A percentile compares a stretch with the other conserved stretches of the same genome.
Conservation (phyloP, 768 basidiomycete species). For the Thelephora aurantiotincta region DNA sequence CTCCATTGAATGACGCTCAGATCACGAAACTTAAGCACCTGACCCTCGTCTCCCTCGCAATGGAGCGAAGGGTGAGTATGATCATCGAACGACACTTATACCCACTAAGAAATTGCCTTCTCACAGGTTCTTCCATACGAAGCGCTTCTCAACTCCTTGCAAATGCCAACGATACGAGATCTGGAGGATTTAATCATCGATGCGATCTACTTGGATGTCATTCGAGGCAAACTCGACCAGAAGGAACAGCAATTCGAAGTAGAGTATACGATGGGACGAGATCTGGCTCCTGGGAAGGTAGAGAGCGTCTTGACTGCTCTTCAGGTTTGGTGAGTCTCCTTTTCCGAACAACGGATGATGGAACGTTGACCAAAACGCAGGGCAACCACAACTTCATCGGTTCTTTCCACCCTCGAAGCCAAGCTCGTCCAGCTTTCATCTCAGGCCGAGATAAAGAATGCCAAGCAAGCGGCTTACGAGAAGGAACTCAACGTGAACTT, state of each 20-base stretch:
- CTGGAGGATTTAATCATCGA: conserved; percentile 97
- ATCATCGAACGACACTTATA: not conserved
- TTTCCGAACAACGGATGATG: not conserved
- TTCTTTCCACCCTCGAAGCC: conserved; percentile 58
- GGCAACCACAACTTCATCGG: conserved; percentile 55
- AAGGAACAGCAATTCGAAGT: conserved; percentile 82
- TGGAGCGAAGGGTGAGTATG: conserved; percentile 53
- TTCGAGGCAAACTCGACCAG: conserved; percentile 89
- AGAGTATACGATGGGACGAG: conserved; percentile 85
- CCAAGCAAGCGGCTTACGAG: conserved; percentile 40
- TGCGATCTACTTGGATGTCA: conserved; percentile 82
- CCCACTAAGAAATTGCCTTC: not conserved
- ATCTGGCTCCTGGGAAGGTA: conserved; percentile 66
- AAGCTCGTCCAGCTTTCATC: conserved; percentile 46
- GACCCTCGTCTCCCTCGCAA: conserved; percentile 75
- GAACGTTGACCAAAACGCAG: conserved; percentile 20
- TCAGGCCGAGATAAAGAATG: conserved; percentile 25
- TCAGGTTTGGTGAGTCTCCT: conserved; percentile 42
- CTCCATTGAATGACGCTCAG: conserved; percentile 59
- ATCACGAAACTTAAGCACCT: conserved; percentile 85
- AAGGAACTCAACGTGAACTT: conserved; percentile 33
- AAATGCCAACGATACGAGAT: conserved; percentile 69
- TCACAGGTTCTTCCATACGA: conserved; percentile 71
- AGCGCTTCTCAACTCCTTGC: conserved; percentile 51
- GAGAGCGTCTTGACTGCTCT: conserved; percentile 47